phyloP scores from a whole-genome alignment of 768 basidiomycete species.

The Xanthoconium stramineum region DNA sequence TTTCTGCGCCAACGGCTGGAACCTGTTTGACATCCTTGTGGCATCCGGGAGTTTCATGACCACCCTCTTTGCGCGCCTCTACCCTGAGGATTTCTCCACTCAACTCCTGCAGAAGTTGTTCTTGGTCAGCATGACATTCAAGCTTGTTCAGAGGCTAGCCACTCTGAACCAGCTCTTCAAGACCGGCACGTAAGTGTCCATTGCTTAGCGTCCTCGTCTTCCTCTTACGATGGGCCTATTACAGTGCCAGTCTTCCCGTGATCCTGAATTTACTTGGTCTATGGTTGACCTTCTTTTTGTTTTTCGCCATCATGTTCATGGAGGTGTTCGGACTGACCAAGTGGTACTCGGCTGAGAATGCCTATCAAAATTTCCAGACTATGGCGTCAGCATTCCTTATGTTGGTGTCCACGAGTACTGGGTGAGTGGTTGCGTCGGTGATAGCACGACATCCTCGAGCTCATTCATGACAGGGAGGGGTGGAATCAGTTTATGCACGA shows the following conservation, averaged over 20 bases:
- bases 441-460: background rate
- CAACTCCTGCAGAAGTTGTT: conserved; percentile 86
- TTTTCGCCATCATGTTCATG: conserved; percentile 83
- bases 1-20: conserved; percentile 89
- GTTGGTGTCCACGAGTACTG: conserved; percentile 90
- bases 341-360: conserved; percentile 66
- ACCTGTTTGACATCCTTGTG: conserved; percentile 82
- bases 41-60: conserved; percentile 81
- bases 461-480: conserved; percentile 58
- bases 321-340: conserved; percentile 93
- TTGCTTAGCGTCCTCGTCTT: background rate
- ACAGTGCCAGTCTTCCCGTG: conserved; percentile 79
- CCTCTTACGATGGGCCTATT: background rate
- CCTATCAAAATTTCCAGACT: conserved; percentile 68
- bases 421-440: conserved; percentile 49
- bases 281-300: conserved; percentile 88
- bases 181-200: conserved; percentile 76
- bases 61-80: conserved; percentile 67
- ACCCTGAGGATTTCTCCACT: conserved; percentile 44
- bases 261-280: conserved; percentile 81
- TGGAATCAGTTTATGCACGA: conserved; percentile 99
- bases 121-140: conserved; percentile 89
- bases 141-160: conserved; percentile 85
- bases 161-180: conserved; percentile 96
- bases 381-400: conserved; percentile 81